These are phyloP conservation scores for Neckera pumila DNA, from an alignment of 225 moss, liverwort and hornwort genomes.

Conservation along the genomic window DNA sequence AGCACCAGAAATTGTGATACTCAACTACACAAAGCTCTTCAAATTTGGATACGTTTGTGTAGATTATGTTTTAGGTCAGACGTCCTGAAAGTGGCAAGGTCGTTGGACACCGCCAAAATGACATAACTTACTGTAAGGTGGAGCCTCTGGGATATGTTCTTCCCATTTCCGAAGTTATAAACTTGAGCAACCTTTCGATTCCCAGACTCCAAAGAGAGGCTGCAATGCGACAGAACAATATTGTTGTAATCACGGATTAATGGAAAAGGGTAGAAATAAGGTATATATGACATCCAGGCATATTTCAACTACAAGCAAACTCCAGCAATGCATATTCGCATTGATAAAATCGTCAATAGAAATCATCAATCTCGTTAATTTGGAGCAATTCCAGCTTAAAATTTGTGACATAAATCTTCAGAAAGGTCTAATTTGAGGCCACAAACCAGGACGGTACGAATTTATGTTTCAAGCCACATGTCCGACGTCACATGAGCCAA, in stretches of 20 bases:
- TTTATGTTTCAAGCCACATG: no score
- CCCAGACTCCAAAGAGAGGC: not conserved
- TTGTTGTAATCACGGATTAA: not conserved
- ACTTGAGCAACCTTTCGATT: not conserved
- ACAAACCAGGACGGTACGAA: no score
- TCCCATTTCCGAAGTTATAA: not conserved
- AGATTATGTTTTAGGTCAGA: no score
- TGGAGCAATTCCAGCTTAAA: no score
- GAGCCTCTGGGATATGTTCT: not conserved
- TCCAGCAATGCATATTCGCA: no score
- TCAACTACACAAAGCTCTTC: not conserved
- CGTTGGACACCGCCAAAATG: not conserved
- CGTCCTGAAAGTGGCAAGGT: no score
- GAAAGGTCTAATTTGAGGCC: no score
- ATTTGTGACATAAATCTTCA: no score
- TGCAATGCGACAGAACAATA: not conserved
- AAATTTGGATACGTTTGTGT: not conserved
- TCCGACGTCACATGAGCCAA: no score
- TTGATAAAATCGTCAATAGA: no score
- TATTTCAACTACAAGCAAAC: not conserved
- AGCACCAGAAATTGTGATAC: not conserved
- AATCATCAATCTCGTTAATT: no score
- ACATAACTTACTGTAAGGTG: not conserved
- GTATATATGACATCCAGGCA: not conserved
- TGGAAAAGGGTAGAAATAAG: not conserved